phyloP scores from a whole-genome alignment of 805 yeast species.

The Maudiozyma bulderi region DNA sequence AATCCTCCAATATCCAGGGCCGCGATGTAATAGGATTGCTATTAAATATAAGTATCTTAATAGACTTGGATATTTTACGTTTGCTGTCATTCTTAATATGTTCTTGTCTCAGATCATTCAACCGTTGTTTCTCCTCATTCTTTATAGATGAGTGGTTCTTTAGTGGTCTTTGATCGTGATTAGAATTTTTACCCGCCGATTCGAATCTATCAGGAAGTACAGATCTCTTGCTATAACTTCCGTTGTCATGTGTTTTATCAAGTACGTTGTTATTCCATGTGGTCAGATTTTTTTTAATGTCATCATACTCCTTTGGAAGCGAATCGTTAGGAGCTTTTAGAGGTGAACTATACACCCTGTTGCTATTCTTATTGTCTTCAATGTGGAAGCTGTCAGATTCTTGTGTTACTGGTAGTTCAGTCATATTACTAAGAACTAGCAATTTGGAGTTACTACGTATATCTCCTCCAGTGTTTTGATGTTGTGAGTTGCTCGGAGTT shows the following conservation, averaged over 20 bases:
- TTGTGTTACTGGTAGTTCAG: neutral
- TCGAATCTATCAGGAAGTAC: too few relatives aligned
- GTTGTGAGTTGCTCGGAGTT: neutral
- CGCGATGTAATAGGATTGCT: conserved; percentile 20
- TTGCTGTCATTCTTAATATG: neutral
- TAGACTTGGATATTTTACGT: neutral
- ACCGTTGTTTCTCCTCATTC: too few relatives aligned
- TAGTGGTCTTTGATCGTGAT: too few relatives aligned
- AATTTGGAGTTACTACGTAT: neutral
- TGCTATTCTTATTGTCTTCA: neutral
- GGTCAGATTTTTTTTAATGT: too few relatives aligned
- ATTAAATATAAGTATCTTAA: conserved; percentile 9
- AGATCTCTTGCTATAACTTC: too few relatives aligned
- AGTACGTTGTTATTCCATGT: too few relatives aligned
- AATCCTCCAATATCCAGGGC: conserved; percentile 30
- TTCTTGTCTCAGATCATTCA: too few relatives aligned
- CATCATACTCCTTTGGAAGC: neutral
- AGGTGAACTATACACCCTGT: conserved; percentile 4
- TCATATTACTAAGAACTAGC: neutral
- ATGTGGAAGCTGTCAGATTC: neutral
- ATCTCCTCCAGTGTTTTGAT: neutral
- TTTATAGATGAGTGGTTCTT: too few relatives aligned
- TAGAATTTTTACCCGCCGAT: too few relatives aligned
- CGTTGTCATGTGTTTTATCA: too few relatives aligned
- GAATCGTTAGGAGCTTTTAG: conserved; percentile 1